Conservation (phyloP, 768 basidiomycete genomes). For the Mrakia frigida region DNA sequence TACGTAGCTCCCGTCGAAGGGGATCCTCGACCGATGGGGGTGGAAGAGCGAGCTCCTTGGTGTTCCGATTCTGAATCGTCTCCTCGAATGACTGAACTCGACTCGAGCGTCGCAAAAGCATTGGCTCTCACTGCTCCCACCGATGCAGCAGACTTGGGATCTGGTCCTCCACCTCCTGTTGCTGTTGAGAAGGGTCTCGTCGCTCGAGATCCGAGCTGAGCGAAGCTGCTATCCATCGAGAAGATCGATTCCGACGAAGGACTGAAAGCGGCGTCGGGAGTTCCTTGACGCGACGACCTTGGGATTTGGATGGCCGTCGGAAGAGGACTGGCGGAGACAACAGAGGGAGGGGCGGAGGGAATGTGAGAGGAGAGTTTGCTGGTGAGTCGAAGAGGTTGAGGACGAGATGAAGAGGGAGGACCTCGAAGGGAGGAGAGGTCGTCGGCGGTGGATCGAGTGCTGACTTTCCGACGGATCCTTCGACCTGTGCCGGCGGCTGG, state of each 20-base stretch:
- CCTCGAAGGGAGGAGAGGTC: neutral
- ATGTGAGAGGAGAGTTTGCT: constrained; percentile 36
- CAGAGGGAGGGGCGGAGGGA: constrained; percentile 33
- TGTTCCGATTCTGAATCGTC: constrained; percentile 46
- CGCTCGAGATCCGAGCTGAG: neutral
- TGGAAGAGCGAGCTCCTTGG: neutral
- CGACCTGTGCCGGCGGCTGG: constrained; percentile 34
- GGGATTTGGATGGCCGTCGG: constrained; percentile 9
- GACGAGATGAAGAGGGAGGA: neutral
- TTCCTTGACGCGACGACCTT: neutral
- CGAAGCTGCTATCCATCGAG: neutral
- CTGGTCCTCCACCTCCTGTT: neutral
- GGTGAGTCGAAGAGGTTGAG: constrained; percentile 11
- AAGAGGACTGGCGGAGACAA: neutral
- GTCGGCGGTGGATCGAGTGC: constrained; percentile 17
- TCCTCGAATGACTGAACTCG: constrained; percentile 42
- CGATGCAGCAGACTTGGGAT: constrained; percentile 79
- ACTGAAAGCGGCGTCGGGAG: neutral
- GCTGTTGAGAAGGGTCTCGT: neutral
- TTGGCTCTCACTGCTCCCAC: constrained; percentile 78
- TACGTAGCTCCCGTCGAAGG: neutral
- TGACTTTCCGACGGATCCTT: neutral
- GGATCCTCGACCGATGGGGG: neutral
- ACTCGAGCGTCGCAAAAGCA: constrained; percentile 74
- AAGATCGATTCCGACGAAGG: constrained; percentile 13